Conservation (phyloP, 2,329 filamentous ascomycete genomes). For the Colletotrichum tropicale region DNA sequence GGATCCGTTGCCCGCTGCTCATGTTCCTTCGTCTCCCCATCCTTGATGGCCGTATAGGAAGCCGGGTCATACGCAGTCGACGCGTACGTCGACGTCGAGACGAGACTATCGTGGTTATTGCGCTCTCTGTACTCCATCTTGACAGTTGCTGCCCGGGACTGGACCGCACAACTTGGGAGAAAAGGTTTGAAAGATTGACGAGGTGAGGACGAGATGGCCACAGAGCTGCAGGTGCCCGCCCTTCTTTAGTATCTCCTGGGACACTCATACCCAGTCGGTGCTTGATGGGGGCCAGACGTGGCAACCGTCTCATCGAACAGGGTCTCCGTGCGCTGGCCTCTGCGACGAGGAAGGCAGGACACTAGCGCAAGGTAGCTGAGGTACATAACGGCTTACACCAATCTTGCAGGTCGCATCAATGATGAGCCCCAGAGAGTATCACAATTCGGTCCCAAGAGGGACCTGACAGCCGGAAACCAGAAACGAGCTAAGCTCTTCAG, state of each 20-base stretch:
- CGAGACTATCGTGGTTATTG: slow-evolving; percentile 1
- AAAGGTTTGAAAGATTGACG: neutral
- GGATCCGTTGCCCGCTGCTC: slow-evolving; percentile 10
- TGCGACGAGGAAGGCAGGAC: neutral
- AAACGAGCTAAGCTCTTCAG: neutral
- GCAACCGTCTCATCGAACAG: neutral
- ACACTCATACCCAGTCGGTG: neutral
- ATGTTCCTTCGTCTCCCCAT: slow-evolving; percentile 3
- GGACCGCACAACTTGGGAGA: neutral
- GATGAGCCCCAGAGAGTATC: neutral
- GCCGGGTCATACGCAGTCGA: slow-evolving; percentile 16
- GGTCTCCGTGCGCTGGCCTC: slow-evolving; percentile 15
- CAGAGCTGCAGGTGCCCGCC: neutral
- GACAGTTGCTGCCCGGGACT: slow-evolving; percentile 6
- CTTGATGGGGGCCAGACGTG: neutral
- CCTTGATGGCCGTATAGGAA: slow-evolving; percentile 16
- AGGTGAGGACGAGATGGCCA: neutral
- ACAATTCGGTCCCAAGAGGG: neutral
- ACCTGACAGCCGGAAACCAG: neutral
- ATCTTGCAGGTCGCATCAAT: neutral
- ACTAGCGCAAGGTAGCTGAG: neutral
- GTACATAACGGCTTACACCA: slow-evolving; percentile 10
- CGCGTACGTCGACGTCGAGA: slow-evolving; percentile 7
- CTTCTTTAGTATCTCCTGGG: slow-evolving; percentile 16
- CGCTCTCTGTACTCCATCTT: slow-evolving; percentile 14